Evolutionary conservation across 768 basidiomycete species (phyloP), one percentile per base, ranked within the genome.

Genomic region (Podaxis sp.): DNA sequence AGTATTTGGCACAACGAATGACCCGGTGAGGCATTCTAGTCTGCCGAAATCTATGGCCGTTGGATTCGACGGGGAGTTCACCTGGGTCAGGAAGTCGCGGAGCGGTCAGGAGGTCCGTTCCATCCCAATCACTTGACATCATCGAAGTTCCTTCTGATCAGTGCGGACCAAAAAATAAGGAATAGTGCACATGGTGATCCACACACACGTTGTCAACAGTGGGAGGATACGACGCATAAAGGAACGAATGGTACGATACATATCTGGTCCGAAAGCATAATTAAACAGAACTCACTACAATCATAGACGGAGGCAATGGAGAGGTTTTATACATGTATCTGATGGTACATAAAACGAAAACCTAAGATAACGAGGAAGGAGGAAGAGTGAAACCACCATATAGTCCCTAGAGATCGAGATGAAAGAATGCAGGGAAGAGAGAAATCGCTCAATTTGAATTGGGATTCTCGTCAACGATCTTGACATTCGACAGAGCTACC

Each of bases 281-380:
- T 50, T 50, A 55, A 56, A 62, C 54, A 49, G 15, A 17, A 22
- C 13, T 54, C 52, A 12, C 41, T 59, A 59, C 58, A 59, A 33
- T 44, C 53, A 26, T 24, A 24, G 52, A 46, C 38, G n/a, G 3
- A 17, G 37, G 37, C 6, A 50, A 50, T 50, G 10, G 30, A 48
- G 11, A 40, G 26, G 20, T 33, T 56, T 33, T 56, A 50, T 37
- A 56, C 44, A 61, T 6, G 17, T 20, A 24, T 48, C 44, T 62
- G 17, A 26, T 48, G n/a, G 15, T 62, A 62, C 61, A 61, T 46
- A 46, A 44, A 17, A 54, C 20, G 24, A n/a, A 17, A 24, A 22
- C 7, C 40, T 50, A 36, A 50, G n/a, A 6, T 15, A 52, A 17
- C 8, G 44, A 20, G 44, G 44, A 20, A 46, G 17, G 2, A 46